Conservation (phyloP, 148 eudicot species). For the Polygonum aviculare region DNA sequence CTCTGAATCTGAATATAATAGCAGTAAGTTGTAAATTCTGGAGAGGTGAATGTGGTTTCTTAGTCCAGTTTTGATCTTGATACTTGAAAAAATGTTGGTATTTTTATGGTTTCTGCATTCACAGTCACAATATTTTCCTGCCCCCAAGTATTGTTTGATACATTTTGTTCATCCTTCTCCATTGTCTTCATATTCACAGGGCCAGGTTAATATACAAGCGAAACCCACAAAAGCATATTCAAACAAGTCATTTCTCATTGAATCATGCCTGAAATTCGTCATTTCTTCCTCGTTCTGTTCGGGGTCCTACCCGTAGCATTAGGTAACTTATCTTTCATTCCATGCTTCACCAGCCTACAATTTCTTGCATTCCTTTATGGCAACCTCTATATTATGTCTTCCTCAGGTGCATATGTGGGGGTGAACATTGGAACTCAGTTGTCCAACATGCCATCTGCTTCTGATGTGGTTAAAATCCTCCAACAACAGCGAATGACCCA, state of each 20-base stretch:
- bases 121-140: neutral
- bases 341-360: neutral
- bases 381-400: neutral
- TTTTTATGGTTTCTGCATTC: neutral
- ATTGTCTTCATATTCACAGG: slow-evolving; percentile 2
- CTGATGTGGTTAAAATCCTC: slow-evolving; percentile 49
- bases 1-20: neutral
- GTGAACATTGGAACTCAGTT: slow-evolving; percentile 62
- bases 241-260: neutral
- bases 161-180: neutral
- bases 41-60: neutral
- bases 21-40: neutral
- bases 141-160: neutral
- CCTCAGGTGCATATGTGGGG: slow-evolving; percentile 62
- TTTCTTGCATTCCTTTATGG: neutral
- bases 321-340: slow-evolving; percentile 21
- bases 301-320: slow-evolving; percentile 16
- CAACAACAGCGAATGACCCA: slow-evolving; percentile 62
- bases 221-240: neutral
- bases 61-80: neutral
- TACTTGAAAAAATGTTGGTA: neutral
- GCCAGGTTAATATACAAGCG: neutral
- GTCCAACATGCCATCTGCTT: slow-evolving; percentile 54
- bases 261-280: slow-evolving; percentile 32
- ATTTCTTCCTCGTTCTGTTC: slow-evolving; percentile 23